Conservation (phyloP, 345 rosid species). For the Moringa oleifera region DNA sequence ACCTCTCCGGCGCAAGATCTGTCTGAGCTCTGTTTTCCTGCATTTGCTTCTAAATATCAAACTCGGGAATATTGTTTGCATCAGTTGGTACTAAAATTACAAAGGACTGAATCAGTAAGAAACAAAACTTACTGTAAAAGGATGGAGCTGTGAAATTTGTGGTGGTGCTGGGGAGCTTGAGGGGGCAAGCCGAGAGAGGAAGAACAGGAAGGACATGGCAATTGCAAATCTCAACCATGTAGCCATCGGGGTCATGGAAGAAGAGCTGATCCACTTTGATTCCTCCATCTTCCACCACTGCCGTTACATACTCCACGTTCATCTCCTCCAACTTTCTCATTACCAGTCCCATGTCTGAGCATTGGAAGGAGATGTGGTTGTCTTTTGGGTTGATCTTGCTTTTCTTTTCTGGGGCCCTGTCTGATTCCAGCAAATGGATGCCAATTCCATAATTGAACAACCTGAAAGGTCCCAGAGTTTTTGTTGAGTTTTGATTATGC, state of each 20-base stretch:
- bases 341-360: slow-evolving; percentile 64
- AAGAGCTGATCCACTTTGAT: slow-evolving; percentile 68
- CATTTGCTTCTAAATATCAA: too few relatives aligned
- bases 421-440: slow-evolving; percentile 49
- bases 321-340: slow-evolving; percentile 62
- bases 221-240: slow-evolving; percentile 80
- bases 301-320: slow-evolving; percentile 41
- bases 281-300: slow-evolving; percentile 65
- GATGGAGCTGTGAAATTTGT: too few relatives aligned
- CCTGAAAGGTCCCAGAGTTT: too few relatives aligned
- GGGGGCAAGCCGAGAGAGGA: too few relatives aligned
- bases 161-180: too few relatives aligned
- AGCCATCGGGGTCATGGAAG: slow-evolving; percentile 80
- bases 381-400: slow-evolving; percentile 52
- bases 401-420: slow-evolving; percentile 23
- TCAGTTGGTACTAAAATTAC: too few relatives aligned
- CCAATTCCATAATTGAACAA: slow-evolving; percentile 64
- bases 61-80: too few relatives aligned
- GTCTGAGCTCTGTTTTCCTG: too few relatives aligned
- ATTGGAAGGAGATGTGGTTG: slow-evolving; percentile 82
- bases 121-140: too few relatives aligned
- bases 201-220: slow-evolving; percentile 64
- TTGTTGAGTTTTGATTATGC: too few relatives aligned
- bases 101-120: too few relatives aligned
- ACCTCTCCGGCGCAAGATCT: too few relatives aligned